These are phyloP conservation scores for Alternaria sp. DNA, from an alignment of 2,329 filamentous ascomycete genomes.

Conservation along the genomic window DNA sequence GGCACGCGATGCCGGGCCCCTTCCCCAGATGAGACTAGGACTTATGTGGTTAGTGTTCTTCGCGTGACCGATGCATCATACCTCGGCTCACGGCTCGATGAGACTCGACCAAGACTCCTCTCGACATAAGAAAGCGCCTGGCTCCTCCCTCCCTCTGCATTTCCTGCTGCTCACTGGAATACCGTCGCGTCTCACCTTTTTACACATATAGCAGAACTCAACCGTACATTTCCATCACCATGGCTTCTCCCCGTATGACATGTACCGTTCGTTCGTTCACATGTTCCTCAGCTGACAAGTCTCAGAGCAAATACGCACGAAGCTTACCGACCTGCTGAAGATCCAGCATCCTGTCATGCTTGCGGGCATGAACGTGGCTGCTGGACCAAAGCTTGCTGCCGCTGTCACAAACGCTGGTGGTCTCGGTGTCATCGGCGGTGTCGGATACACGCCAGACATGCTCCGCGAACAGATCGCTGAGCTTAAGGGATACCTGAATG, in stretches of 20 bases:
- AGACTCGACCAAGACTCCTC: slow-evolving; percentile 35
- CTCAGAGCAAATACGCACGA: slow-evolving; percentile 86
- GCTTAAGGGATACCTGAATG: slow-evolving; percentile 83
- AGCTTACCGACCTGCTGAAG: slow-evolving; percentile 93
- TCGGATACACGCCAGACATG: slow-evolving; percentile 97
- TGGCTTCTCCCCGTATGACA: slow-evolving; percentile 82
- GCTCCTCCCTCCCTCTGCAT: slow-evolving; percentile 18
- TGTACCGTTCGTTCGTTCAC: slow-evolving; percentile 23
- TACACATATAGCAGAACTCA: background rate
- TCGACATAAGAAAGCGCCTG: slow-evolving; percentile 28
- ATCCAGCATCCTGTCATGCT: slow-evolving; percentile 97
- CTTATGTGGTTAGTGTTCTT: slow-evolving; percentile 23
- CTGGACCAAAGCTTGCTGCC: slow-evolving; percentile 93
- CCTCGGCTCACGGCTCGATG: slow-evolving; percentile 39
- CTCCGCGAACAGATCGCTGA: slow-evolving; percentile 92
- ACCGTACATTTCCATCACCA: slow-evolving; percentile 50
- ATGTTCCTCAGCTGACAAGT: slow-evolving; percentile 37
- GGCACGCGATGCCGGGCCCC: slow-evolving; percentile 8
- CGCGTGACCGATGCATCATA: slow-evolving; percentile 20
- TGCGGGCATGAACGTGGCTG: slow-evolving; percentile 98
- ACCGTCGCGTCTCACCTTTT: slow-evolving; percentile 7
- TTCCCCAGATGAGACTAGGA: slow-evolving; percentile 26
- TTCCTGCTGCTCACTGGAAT: slow-evolving; percentile 1
- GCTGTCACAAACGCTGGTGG: slow-evolving; percentile 97
- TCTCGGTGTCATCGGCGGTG: slow-evolving; percentile 93